phyloP scores from a whole-genome alignment of 2,329 filamentous ascomycete species.

The Fusarium torulosum region DNA sequence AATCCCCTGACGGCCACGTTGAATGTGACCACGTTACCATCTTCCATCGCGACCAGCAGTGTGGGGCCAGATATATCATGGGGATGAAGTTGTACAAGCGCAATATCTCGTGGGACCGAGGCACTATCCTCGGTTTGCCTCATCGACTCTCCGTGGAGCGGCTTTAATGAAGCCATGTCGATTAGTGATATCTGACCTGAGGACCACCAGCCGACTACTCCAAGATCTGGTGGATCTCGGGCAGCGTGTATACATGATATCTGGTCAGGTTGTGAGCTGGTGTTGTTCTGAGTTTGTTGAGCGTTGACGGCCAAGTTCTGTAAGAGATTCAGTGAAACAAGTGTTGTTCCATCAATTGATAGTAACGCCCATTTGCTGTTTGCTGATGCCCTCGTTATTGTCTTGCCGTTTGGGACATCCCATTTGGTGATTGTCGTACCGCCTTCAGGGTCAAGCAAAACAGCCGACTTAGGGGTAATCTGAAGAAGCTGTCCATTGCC shows the following conservation, averaged over 20 bases:
- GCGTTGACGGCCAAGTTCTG: constrained; percentile 68
- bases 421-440: constrained; percentile 69
- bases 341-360: constrained; percentile 78
- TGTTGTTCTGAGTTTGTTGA: constrained; percentile 70
- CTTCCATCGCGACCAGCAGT: constrained; percentile 89
- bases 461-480: constrained; percentile 74
- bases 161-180: constrained; percentile 73
- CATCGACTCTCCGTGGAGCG: constrained; percentile 74
- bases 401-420: constrained; percentile 62
- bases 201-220: constrained; percentile 89
- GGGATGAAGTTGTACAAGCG: constrained; percentile 82
- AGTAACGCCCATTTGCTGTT: constrained; percentile 78
- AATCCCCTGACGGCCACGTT: constrained; percentile 73
- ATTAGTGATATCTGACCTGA: constrained; percentile 83
- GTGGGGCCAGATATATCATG: constrained; percentile 71
- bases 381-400: constrained; percentile 83
- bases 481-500: constrained; percentile 76
- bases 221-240: constrained; percentile 70
- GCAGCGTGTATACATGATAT: constrained; percentile 87
- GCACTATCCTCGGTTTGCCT: constrained; percentile 72
- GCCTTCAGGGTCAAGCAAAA: constrained; percentile 72
- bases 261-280: constrained; percentile 67
- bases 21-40: constrained; percentile 91
- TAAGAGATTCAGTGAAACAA: constrained; percentile 76
- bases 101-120: constrained; percentile 85